Conservation (phyloP, 2,329 filamentous ascomycete genomes). For the Spiromastix sp. region DNA sequence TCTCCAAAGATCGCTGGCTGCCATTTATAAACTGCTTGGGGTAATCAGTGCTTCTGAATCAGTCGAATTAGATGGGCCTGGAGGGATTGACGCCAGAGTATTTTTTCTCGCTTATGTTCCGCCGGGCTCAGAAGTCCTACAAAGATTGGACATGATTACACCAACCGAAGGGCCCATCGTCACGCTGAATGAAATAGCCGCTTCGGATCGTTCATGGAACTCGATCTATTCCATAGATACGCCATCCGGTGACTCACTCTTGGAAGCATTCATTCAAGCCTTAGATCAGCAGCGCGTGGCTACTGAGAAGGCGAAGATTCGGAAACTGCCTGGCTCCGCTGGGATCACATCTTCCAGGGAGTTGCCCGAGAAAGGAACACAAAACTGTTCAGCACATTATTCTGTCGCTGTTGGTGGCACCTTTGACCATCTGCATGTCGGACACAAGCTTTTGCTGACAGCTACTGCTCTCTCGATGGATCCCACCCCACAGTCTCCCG, state of each 20-base stretch:
- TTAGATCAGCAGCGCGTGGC: background rate
- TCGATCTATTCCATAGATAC: constrained; percentile 55
- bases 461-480: constrained; percentile 65
- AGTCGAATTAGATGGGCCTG: constrained; percentile 54
- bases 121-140: constrained; percentile 6
- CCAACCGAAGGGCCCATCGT: constrained; percentile 14
- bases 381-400: constrained; percentile 32
- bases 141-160: no score
- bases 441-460: constrained; percentile 93
- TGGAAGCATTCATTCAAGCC: constrained; percentile 29
- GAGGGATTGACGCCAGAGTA: constrained; percentile 66
- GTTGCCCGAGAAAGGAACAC: background rate
- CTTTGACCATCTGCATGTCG: constrained; percentile 90
- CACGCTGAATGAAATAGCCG: constrained; percentile 44
- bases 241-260: constrained; percentile 52
- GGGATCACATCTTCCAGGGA: background rate
- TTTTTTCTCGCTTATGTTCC: constrained; percentile 57
- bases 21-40: constrained; percentile 68
- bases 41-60: constrained; percentile 55
- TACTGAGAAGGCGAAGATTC: background rate
- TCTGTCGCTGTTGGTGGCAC: constrained; percentile 80
- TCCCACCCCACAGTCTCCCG: constrained; percentile 30
- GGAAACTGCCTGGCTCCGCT: constrained; percentile 6
- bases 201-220: constrained; percentile 50
- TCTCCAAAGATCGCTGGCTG: constrained; percentile 65